These are phyloP conservation scores for Phytophthora chlamydospora DNA, from an alignment of 352 stramenopile species.

Conservation along the genomic window DNA sequence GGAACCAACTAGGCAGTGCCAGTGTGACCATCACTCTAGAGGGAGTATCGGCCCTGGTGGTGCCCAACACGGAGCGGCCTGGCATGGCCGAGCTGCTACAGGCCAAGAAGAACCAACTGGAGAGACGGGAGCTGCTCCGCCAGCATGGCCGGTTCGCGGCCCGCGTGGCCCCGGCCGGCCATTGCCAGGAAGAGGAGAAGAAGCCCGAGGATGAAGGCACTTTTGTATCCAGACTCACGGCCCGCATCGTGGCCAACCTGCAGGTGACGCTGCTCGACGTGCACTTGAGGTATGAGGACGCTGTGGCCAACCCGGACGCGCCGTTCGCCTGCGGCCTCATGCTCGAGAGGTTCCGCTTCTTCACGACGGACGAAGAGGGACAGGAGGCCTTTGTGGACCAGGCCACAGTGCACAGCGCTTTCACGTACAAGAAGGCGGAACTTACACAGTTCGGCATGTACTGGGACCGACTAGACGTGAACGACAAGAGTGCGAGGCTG, in stretches of 20 bases:
- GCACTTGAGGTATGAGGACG: constrained; percentile 83
- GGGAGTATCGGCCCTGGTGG: constrained; percentile 71
- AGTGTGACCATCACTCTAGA: constrained; percentile 82
- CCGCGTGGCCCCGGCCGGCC: constrained; percentile 31
- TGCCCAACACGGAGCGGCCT: constrained; percentile 64
- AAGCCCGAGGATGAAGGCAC: constrained; percentile 73
- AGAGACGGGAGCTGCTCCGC: constrained; percentile 70
- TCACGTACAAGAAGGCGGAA: constrained; percentile 71
- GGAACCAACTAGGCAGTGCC: constrained; percentile 80
- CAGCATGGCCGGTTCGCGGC: constrained; percentile 71
- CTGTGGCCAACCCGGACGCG: constrained; percentile 55
- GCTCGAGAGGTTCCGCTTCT: constrained; percentile 67
- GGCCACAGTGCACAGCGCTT: constrained; percentile 35
- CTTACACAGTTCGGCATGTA: constrained; percentile 61
- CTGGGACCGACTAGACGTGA: constrained; percentile 62
- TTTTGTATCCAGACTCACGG: constrained; percentile 78
- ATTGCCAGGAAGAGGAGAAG: constrained; percentile 11
- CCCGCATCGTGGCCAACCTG: constrained; percentile 81
- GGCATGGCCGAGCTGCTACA: constrained; percentile 58
- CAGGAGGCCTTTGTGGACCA: constrained; percentile 76
- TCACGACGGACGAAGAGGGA: constrained; percentile 76
- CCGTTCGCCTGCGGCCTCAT: constrained; percentile 81
- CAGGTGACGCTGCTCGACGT: constrained; percentile 77
- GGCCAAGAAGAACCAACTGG: constrained; percentile 63
- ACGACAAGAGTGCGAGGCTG: constrained; percentile 33